These are phyloP conservation scores for Mortierella hygrophila DNA, from an alignment of 192 early-diverging fungal species.

Conservation along the genomic window DNA sequence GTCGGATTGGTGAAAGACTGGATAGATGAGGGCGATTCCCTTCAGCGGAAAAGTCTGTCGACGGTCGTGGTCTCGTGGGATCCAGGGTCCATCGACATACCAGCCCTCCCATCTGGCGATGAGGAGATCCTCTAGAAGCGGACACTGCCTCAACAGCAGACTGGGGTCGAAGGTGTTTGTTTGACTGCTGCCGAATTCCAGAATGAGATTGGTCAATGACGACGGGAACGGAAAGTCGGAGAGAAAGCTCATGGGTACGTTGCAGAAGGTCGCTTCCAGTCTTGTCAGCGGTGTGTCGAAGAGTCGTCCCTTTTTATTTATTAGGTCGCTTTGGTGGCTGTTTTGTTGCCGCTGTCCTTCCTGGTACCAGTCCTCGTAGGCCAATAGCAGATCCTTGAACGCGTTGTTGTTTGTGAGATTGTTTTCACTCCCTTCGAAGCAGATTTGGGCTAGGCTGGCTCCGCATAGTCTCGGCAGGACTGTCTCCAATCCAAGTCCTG, in stretches of 20 bases:
- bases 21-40: not conserved
- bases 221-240: not conserved
- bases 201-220: not conserved
- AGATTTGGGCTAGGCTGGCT: not conserved
- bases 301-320: not conserved
- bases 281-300: not conserved
- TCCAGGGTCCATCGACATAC: not conserved
- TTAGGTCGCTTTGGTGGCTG: not conserved
- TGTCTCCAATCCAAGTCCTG: not conserved
- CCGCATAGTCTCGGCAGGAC: not conserved
- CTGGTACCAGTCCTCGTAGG: not conserved
- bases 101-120: conserved; percentile 3
- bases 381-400: not conserved
- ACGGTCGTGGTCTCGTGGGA: not conserved
- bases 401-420: not conserved
- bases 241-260: not conserved
- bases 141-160: not conserved
- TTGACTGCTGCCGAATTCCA: not conserved
- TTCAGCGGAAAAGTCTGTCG: not conserved
- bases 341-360: not conserved
- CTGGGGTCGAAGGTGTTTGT: not conserved
- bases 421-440: not conserved
- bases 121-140: not conserved
- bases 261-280: not conserved
- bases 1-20: not conserved